Conservation (phyloP, 2,329 filamentous ascomycete genomes). For the Penicillium expansum region DNA sequence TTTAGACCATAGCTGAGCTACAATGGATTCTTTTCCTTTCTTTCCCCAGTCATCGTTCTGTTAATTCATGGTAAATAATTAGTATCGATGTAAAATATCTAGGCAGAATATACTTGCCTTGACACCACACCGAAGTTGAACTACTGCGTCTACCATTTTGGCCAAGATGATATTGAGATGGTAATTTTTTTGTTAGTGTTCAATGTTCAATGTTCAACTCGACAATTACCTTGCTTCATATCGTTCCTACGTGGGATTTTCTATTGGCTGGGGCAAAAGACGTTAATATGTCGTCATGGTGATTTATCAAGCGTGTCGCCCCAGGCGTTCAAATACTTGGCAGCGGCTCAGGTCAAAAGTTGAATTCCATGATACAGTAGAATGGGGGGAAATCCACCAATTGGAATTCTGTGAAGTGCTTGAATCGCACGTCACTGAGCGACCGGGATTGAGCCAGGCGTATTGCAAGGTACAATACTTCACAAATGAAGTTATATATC, state of each 20-base stretch:
- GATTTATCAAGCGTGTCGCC: neutral
- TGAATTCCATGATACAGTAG: no score
- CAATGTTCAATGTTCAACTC: neutral
- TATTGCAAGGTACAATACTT: neutral
- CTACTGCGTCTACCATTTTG: slow-evolving; percentile 50
- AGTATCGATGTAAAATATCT: neutral
- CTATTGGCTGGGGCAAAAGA: neutral
- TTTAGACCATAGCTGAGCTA: slow-evolving; percentile 63
- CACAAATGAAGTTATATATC: neutral
- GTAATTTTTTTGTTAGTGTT: neutral
- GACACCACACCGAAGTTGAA: slow-evolving; percentile 55
- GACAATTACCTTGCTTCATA: neutral
- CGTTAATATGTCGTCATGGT: slow-evolving; percentile 13
- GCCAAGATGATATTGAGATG: neutral
- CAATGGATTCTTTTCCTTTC: slow-evolving; percentile 62
- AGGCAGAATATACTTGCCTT: slow-evolving; percentile 38
- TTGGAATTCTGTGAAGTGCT: neutral
- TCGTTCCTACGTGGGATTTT: neutral
- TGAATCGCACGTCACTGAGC: neutral
- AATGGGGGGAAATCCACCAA: neutral
- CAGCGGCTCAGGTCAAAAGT: neutral
- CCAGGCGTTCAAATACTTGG: neutral
- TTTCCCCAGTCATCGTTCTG: slow-evolving; percentile 70
- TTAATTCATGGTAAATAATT: neutral
- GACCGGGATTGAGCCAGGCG: neutral